Evolutionary conservation across 2,329 filamentous ascomycete genomes (phyloP), one percentile per base, ranked within the genome.

Genomic region (Pestalotiopsis sp.): DNA sequence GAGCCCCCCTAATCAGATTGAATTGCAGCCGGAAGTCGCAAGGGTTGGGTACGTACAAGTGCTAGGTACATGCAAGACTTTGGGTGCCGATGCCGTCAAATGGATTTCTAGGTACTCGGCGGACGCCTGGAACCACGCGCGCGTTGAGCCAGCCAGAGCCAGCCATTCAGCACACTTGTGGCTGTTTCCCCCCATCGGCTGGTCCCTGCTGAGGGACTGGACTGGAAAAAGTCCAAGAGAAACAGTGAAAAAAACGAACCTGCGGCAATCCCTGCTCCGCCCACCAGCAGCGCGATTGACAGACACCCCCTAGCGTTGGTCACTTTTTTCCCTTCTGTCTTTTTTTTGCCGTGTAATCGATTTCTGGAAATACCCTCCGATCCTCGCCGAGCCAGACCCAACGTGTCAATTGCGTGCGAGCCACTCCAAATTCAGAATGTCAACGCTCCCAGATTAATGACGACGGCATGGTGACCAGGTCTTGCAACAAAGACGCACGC

Each of bases 1-100:
- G 57, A 36, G 23, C 57, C 41, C 63, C 63, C 63, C 63, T 58
- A 65, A 65, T 65, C 63, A 65, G 63, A 65, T 65, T 45, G 63
- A n/a, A 27, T 2, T 64, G n/a, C 20, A 23, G n/a, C 27, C 62
- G 59, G 59, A 59, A 27, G 57, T 59, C 23, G 57, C 27, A 59
- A 59, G 57, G 27, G 57, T 36, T 36, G n/a, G 52, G 3, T 52
- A 45, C 36, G 27, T 36, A 36, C 38, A 23, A 27, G 63, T 25
- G 57, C 23, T 36, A 27, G 52, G 11, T 52, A 45, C 38, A 23
- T 52, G 27, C 38, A 23, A 27, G 63, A 36, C 31, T 36, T 25
- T 57, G 12, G 49, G 45, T 41, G 20, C 63, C 63, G 45, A 65
- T 55, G 25, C 23, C 45, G 45, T 52, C 45, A 20, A 52, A 20